Conservation (phyloP, 1,139 yeast genomes). For the Hemisphaericaspora subhashii region DNA sequence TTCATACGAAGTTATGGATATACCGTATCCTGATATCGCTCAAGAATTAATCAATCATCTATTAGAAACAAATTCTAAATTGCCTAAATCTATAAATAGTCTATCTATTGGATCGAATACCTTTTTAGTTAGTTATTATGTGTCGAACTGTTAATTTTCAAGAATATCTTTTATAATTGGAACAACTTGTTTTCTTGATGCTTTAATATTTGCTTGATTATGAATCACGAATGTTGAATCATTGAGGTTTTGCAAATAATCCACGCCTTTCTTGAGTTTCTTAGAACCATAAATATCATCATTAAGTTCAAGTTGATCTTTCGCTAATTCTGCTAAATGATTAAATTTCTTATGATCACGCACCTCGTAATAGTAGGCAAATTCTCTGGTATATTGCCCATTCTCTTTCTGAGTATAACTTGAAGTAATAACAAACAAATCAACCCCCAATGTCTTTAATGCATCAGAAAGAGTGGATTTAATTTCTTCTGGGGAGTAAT, state of each 20-base stretch:
- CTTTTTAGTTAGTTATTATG: constrained; percentile 13
- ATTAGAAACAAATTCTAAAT: constrained; percentile 19
- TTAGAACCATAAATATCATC: constrained; percentile 18
- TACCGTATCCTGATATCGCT: constrained; percentile 26
- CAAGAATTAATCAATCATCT: constrained; percentile 26
- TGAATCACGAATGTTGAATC: constrained; percentile 28
- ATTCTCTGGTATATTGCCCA: constrained; percentile 54
- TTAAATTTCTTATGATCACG: constrained; percentile 18
- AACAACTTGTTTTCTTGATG: constrained; percentile 87
- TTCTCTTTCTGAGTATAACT: constrained; percentile 48
- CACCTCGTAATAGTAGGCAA: constrained; percentile 39
- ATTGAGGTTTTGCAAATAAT: constrained; percentile 11
- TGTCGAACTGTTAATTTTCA: constrained; percentile 17
- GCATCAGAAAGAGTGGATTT: constrained; percentile 36
- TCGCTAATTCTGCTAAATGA: constrained; percentile 26
- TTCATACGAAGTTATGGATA: constrained; percentile 35
- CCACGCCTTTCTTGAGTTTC: constrained; percentile 14
- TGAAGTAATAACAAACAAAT: constrained; percentile 61
- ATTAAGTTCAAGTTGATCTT: constrained; percentile 32
- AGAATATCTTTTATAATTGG: constrained; percentile 50
- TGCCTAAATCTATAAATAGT: constrained; percentile 11
- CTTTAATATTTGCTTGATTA: constrained; percentile 55
- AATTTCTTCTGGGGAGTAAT: constrained; percentile 34
- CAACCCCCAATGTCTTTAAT: constrained; percentile 43
- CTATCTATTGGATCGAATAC: constrained; percentile 11